These are phyloP conservation scores for Leccinum broughii DNA, from an alignment of 768 basidiomycete species.

Conservation along the genomic window DNA sequence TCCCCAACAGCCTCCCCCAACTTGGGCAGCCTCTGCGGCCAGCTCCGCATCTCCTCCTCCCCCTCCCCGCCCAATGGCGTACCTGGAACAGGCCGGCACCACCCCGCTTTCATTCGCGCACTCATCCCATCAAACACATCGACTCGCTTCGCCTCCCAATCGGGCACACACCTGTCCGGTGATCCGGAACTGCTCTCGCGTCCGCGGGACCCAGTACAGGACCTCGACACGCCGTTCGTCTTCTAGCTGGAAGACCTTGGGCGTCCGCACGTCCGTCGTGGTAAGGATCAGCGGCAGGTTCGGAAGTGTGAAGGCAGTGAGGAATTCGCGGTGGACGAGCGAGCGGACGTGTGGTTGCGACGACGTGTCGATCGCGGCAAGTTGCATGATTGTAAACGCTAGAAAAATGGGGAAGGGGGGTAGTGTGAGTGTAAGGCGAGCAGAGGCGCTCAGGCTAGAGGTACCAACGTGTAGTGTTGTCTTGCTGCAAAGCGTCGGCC, in stretches of 20 bases:
- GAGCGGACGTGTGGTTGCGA: slow-evolving; percentile 61
- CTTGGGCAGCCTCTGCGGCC: slow-evolving; percentile 59
- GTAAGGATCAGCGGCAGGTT: slow-evolving; percentile 62
- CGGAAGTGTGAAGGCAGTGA: slow-evolving; percentile 38
- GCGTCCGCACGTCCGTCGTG: slow-evolving; percentile 72
- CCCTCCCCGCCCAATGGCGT: slow-evolving; percentile 44
- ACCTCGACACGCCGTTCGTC: slow-evolving; percentile 49
- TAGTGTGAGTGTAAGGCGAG: neutral
- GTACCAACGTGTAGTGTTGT: slow-evolving; percentile 39
- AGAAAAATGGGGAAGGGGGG: neutral
- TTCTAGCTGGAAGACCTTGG: slow-evolving; percentile 63
- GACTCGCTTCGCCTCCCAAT: slow-evolving; percentile 64
- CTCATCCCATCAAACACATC: slow-evolving; percentile 61
- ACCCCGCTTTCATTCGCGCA: slow-evolving; percentile 65
- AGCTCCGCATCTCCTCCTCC: slow-evolving; percentile 57
- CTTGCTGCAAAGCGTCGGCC: slow-evolving; percentile 37
- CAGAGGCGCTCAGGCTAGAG: neutral
- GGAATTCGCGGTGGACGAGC: slow-evolving; percentile 59
- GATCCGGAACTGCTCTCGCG: slow-evolving; percentile 75
- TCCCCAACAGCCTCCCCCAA: slow-evolving; percentile 45
- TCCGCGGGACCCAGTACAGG: slow-evolving; percentile 72
- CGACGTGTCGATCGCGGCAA: slow-evolving; percentile 35
- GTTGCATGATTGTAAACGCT: slow-evolving; percentile 51
- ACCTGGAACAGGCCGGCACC: slow-evolving; percentile 71
- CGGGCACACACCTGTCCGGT: slow-evolving; percentile 45